A percentile compares a stretch with the other conserved stretches of the same genome.
phyloP scores from a whole-genome alignment of 495 filamentous ascomycete genomes.

The Sporormia fimetaria region DNA sequence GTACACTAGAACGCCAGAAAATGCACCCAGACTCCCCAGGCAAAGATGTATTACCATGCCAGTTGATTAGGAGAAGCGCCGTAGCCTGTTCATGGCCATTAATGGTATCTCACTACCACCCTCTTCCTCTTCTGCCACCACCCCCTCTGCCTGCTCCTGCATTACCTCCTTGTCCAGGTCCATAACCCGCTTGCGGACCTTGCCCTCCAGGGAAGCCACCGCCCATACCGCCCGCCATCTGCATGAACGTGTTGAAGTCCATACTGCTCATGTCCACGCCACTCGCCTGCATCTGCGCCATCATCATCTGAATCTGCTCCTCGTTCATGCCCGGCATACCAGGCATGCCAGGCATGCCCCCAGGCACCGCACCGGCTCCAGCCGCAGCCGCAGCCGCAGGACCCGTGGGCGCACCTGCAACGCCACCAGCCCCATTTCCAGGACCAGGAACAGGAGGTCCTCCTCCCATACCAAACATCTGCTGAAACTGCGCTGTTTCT shows the following conservation, averaged over 20 bases:
- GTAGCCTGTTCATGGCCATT: too few species aligned
- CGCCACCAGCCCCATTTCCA: slow-evolving; percentile 27
- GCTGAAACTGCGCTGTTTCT: slow-evolving; percentile 80
- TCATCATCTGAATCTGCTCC: slow-evolving; percentile 22
- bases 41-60: too few species aligned
- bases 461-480: slow-evolving; percentile 60
- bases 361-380: slow-evolving; percentile 25
- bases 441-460: slow-evolving; percentile 60
- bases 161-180: slow-evolving; percentile 15
- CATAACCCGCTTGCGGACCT: slow-evolving; percentile 10
- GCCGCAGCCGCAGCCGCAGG: slow-evolving; percentile 5
- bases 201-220: slow-evolving; percentile 7
- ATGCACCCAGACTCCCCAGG: background rate
- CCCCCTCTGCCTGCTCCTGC: slow-evolving; percentile 25
- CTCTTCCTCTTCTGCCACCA: slow-evolving; percentile 25
- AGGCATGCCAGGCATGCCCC: slow-evolving; percentile 40
- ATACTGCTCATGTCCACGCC: slow-evolving; percentile 77
- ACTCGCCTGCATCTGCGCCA: slow-evolving; percentile 40
- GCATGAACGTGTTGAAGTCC: slow-evolving; percentile 39
- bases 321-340: slow-evolving; percentile 51
- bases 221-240: slow-evolving; percentile 23
- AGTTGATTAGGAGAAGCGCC: too few species aligned
- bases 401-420: slow-evolving; percentile 26
- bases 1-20: slow-evolving; percentile 6
- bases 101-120: slow-evolving; percentile 8